Base-by-base conservation (phyloP, 495 filamentous ascomycete species). In the Paragyromitra xinjiangensis region DNA sequence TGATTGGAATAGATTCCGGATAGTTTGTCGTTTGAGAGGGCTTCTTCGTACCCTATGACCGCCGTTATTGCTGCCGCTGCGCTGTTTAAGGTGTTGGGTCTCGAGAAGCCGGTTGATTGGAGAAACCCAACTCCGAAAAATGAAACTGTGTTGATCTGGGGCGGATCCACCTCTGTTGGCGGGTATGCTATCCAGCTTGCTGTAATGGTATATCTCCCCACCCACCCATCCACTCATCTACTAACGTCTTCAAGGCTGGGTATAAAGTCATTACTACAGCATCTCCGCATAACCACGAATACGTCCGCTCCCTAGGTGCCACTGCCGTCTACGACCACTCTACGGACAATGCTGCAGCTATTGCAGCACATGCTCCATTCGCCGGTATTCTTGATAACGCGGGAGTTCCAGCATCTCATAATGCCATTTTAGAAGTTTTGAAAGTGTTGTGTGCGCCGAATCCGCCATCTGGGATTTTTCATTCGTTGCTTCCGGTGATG, bases 251-350 rank as follows among this genome's bases (percentile, higher is more conserved):
- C 34, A 14, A 62, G 37, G 82, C 83, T 3, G 83, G 84, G 1
- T 84, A 84, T 48, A 77, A 63, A 22, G 83, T 84, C 39, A 69
- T 84, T 2, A 84, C 84, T 0, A 84, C 83, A 6, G 82, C 82
- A 14, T 84, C 83, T 6, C 71, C 82, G 1, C 53, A 71, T n/a
- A 83, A 85, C 62, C 26, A 44, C 16, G 63, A 78, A 7, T 79
- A 81, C 44, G 84, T 84, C n/a, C 29, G 64, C n/a, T 78, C 62
- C 6, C 71, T 83, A 1, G 78, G 76, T 19, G 53, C 80, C 19
- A 75, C 70, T 16, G 62, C 51, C 2, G 66, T 82, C 8, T 76
- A 83, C 50, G 71, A 82, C 64, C 77, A 82, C 61, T 76, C 55
- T 11, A 69, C 78, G 61, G 72, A 44, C 24, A 51, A 55, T 6